Evolutionary conservation across 805 yeast species (phyloP).

Genomic region (Barnettozyma wickerhamii): DNA sequence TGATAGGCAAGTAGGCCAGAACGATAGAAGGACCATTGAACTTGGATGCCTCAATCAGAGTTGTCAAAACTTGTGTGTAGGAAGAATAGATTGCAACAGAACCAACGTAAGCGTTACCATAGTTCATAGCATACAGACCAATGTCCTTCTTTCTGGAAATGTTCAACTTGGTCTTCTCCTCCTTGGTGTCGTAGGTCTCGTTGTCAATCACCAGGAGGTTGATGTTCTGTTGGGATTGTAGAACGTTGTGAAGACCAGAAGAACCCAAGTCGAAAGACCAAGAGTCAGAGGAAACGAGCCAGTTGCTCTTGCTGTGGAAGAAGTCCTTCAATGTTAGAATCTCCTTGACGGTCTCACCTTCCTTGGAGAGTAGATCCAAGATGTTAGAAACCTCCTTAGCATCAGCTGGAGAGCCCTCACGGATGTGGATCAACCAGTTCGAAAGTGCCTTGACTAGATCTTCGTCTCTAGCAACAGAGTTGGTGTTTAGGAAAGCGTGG

Average conservation of each 20-base stretch:
- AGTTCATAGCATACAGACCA: constrained; percentile 93
- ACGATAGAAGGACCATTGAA: constrained; percentile 90
- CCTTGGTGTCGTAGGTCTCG: constrained; percentile 54
- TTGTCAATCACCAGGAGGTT: constrained; percentile 87
- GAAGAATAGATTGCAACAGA: constrained; percentile 92
- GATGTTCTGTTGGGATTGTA: constrained; percentile 69
- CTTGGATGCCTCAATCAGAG: constrained; percentile 83
- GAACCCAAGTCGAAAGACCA: constrained; percentile 94
- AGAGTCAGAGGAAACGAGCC: constrained; percentile 93
- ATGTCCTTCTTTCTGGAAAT: constrained; percentile 78
- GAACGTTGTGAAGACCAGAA: constrained; percentile 84
- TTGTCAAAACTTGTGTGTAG: constrained; percentile 87
- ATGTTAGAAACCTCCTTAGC: constrained; percentile 27
- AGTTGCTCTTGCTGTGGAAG: constrained; percentile 49
- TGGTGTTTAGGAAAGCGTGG: constrained; percentile 33
- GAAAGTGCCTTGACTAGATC: constrained; percentile 40
- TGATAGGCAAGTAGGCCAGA: constrained; percentile 82
- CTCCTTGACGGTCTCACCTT: constrained; percentile 37
- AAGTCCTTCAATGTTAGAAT: constrained; percentile 43
- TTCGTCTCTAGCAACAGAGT: constrained; percentile 9
- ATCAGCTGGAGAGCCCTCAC: constrained; percentile 30
- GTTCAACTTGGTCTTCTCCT: constrained; percentile 26
- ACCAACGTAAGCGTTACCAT: constrained; percentile 85
- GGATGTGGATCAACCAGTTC: constrained; percentile 61
- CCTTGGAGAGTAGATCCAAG: constrained; percentile 26